Conservation (phyloP, 805 yeast species). For the Hanseniaspora meyeri region DNA sequence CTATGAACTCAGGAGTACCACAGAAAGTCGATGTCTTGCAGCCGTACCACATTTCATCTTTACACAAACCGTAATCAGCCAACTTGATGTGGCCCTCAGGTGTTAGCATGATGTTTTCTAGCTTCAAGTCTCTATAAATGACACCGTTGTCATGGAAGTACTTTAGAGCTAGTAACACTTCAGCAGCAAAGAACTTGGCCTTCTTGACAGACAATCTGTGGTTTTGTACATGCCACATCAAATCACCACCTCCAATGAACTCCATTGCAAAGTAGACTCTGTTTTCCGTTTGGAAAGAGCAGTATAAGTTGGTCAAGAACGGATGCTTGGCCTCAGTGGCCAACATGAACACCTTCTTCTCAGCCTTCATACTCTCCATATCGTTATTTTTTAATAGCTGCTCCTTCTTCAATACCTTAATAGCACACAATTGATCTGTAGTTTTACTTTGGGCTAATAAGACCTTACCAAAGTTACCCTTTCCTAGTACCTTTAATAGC, state of each 20-base stretch:
- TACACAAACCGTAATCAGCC: conserved; percentile 95
- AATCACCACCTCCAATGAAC: conserved; percentile 92
- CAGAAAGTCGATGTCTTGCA: conserved; percentile 87
- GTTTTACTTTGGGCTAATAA: conserved; percentile 91
- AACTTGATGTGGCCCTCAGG: conserved; percentile 88
- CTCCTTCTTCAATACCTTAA: conserved; percentile 91
- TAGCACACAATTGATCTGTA: conserved; percentile 75
- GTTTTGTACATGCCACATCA: conserved; percentile 98
- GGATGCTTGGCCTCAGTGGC: conserved; percentile 89
- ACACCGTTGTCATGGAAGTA: conserved; percentile 93
- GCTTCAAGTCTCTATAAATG: conserved; percentile 87
- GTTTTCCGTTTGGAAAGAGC: conserved; percentile 96
- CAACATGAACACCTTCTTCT: conserved; percentile 73
- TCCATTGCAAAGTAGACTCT: conserved; percentile 98
- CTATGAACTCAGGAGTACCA: conserved; percentile 99
- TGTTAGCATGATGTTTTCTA: conserved; percentile 84
- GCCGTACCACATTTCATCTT: conserved; percentile 79
- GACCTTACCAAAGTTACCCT: conserved; percentile 97
- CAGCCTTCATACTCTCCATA: conserved; percentile 87
- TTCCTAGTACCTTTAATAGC: conserved; percentile 87
- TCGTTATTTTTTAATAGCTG: conserved; percentile 92
- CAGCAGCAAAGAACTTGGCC: conserved; percentile 96
- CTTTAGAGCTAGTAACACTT: conserved; percentile 79
- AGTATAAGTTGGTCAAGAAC: conserved; percentile 75
- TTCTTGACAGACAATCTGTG: conserved; percentile 76